A percentile compares a stretch with the other conserved stretches of the same genome.
These are phyloP conservation scores for Psidium guajava DNA, from an alignment of 345 rosid species.

Conservation along the genomic window DNA sequence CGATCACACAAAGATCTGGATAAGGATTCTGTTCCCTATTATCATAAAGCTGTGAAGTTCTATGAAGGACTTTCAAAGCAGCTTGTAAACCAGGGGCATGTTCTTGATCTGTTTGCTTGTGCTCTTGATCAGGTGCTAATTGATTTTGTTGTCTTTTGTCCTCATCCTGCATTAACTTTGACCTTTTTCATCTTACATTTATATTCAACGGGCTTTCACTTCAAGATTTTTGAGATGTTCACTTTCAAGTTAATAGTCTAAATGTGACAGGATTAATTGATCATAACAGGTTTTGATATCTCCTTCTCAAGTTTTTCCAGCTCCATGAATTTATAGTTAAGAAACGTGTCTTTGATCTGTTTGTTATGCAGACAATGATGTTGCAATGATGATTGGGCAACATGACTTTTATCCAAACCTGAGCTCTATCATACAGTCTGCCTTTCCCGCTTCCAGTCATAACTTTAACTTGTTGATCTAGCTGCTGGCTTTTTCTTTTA, in stretches of 20 bases:
- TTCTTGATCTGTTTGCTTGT: constrained; percentile 92
- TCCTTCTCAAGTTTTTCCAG: neutral
- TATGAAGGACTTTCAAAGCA: constrained; percentile 75
- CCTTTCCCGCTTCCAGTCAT: neutral
- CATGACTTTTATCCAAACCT: neutral
- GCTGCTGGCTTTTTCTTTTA: neutral
- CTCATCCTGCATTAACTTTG: neutral
- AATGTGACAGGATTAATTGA: neutral
- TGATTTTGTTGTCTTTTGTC: neutral
- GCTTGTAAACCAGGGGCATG: constrained; percentile 96
- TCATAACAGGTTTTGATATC: neutral
- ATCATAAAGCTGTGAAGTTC: constrained; percentile 72
- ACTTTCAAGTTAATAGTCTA: neutral
- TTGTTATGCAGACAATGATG: neutral
- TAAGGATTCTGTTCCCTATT: constrained; percentile 73
- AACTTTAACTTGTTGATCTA: neutral
- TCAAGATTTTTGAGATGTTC: neutral
- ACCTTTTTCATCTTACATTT: neutral
- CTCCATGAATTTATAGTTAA: neutral
- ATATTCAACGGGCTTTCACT: neutral
- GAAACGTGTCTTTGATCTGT: neutral
- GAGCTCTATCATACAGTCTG: neutral
- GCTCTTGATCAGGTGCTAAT: constrained; percentile 77
- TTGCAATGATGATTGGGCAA: neutral
- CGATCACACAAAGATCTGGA: constrained; percentile 94